Percentiles rank a stretch among this genome's conserved stretches.
Evolutionary conservation across 345 rosid species (phyloP).

Genomic region (Eucalyptus shirleyi): DNA sequence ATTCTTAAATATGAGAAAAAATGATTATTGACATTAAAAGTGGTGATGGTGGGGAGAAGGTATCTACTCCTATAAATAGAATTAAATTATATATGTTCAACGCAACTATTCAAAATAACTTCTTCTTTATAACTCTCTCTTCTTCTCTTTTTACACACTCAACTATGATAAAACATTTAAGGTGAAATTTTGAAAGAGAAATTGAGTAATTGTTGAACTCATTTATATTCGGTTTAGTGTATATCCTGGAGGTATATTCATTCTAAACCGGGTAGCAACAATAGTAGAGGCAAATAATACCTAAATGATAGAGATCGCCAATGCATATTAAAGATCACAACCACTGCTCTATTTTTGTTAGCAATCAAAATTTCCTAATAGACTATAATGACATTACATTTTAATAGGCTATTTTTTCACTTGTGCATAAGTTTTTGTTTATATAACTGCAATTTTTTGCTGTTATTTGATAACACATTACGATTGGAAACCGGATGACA

Average conservation of each 20-base stretch:
- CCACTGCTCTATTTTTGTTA: neutral
- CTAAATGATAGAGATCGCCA: neutral
- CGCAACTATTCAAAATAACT: neutral
- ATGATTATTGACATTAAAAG: neutral
- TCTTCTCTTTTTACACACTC: neutral
- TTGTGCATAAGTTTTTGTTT: neutral
- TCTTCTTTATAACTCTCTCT: neutral
- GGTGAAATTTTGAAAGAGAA: neutral
- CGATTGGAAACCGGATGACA: neutral
- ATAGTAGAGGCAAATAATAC: neutral
- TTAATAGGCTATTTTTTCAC: neutral
- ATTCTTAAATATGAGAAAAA: neutral
- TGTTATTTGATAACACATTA: neutral
- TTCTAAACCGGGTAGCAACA: neutral
- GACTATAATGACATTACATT: neutral
- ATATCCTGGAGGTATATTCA: neutral
- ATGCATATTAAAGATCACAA: neutral
- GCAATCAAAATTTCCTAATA: neutral
- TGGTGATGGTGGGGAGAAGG: neutral
- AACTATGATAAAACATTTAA: neutral
- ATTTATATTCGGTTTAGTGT: neutral
- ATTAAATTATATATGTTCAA: too few relatives aligned
- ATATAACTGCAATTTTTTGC: neutral
- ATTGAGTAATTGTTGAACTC: neutral
- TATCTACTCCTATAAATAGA: neutral